Conservation (phyloP, 2,329 filamentous ascomycete genomes). For the Lithohypha guttulata region DNA sequence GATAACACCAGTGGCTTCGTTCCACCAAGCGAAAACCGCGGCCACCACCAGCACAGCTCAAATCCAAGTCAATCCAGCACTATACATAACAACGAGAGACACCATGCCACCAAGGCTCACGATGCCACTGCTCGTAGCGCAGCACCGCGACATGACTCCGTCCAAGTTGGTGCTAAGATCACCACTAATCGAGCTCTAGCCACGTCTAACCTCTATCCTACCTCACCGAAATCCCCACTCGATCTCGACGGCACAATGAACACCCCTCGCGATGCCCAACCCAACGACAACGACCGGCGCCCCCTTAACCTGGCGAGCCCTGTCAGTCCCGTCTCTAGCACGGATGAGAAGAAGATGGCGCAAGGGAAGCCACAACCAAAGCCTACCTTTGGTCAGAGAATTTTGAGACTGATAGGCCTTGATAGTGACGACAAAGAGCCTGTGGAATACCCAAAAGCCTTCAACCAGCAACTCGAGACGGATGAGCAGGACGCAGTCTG, state of each 20-base stretch:
- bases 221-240: slow-evolving; percentile 6
- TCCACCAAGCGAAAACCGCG: too few relatives aligned
- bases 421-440: slow-evolving; percentile 14
- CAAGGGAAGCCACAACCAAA: background rate
- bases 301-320: slow-evolving; percentile 8
- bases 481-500: slow-evolving; percentile 59
- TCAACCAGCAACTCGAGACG: slow-evolving; percentile 51
- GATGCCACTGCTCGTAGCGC: too few relatives aligned
- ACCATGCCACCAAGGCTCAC: background rate
- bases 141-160: too few relatives aligned
- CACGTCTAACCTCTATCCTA: background rate
- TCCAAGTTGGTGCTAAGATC: too few relatives aligned
- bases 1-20: slow-evolving; percentile 28
- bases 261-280: background rate
- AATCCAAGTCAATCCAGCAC: background rate
- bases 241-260: slow-evolving; percentile 8
- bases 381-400: slow-evolving; percentile 10
- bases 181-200: background rate
- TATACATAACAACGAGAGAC: background rate
- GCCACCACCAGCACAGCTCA: background rate
- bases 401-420: slow-evolving; percentile 17
- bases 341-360: background rate
- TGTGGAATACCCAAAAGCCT: slow-evolving; percentile 50
- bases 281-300: slow-evolving; percentile 8
- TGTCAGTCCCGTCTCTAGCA: slow-evolving; percentile 2